A percentile compares a stretch with the other conserved stretches of the same genome.
These are phyloP conservation scores for Phialophora tarda DNA, from an alignment of 2,329 filamentous ascomycete species.

Conservation along the genomic window DNA sequence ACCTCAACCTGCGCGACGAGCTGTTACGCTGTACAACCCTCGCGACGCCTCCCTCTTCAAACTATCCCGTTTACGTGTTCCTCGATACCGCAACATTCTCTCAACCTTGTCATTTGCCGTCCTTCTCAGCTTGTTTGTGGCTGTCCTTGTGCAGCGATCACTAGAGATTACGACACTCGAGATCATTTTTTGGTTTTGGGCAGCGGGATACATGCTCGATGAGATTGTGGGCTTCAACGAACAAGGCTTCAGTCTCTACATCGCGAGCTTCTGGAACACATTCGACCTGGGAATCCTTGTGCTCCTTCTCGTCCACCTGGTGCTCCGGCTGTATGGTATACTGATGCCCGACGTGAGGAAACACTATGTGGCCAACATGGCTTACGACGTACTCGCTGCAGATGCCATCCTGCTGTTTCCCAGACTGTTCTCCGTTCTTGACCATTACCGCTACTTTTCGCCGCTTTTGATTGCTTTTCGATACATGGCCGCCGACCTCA, in stretches of 20 bases:
- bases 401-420: conserved; percentile 90
- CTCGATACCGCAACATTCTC: conserved; percentile 87
- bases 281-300: conserved; percentile 91
- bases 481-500: conserved; percentile 88
- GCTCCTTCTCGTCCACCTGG: conserved; percentile 86
- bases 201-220: conserved; percentile 93
- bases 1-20: conserved; percentile 53
- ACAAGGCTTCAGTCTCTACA: conserved; percentile 93
- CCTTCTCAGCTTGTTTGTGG: conserved; percentile 81
- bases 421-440: conserved; percentile 87
- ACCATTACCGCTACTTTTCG: conserved; percentile 95
- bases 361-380: conserved; percentile 76
- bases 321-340: conserved; percentile 84
- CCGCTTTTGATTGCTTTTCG: conserved; percentile 92
- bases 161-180: conserved; percentile 82
- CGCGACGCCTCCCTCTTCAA: conserved; percentile 90
- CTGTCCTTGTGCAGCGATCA: conserved; percentile 77
- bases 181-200: conserved; percentile 96
- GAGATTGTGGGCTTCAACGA: conserved; percentile 96
- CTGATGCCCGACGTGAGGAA: conserved; percentile 74
- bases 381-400: conserved; percentile 91
- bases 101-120: conserved; percentile 87
- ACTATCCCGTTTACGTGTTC: conserved; percentile 85
- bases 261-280: conserved; percentile 97
- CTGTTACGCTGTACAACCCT: conserved; percentile 87